Percentiles rank a stretch among this genome's conserved stretches.
phyloP scores from a whole-genome alignment of 2,329 filamentous ascomycete species.

The Dactylonectria estremocensis region DNA sequence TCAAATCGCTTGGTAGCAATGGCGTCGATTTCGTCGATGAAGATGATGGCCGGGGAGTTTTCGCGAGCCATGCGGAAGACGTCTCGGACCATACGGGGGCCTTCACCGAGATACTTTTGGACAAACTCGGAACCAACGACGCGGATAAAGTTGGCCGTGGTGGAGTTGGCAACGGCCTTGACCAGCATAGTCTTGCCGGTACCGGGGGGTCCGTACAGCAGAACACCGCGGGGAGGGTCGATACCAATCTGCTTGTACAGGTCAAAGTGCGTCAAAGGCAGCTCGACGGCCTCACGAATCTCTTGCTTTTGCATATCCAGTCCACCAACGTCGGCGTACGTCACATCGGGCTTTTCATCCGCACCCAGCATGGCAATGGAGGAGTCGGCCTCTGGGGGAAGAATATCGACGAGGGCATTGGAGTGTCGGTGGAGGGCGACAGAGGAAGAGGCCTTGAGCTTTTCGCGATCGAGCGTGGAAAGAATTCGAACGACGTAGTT shows the following conservation, averaged over 20 bases:
- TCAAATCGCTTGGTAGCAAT: constrained; percentile 99
- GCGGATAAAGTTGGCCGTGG: constrained; percentile 97
- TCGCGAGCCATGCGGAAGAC: constrained; percentile 99
- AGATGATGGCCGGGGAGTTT: constrained; percentile 98
- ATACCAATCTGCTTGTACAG: constrained; percentile 99
- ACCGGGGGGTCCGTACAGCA: constrained; percentile 95
- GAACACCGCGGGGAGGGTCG: constrained; percentile 94
- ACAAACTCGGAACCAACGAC: constrained; percentile 99
- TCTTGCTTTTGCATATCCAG: constrained; percentile 99
- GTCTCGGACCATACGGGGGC: constrained; percentile 98
- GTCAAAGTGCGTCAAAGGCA: constrained; percentile 97
- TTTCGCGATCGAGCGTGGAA: constrained; percentile 97
- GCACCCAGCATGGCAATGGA: constrained; percentile 98
- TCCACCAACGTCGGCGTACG: constrained; percentile 97
- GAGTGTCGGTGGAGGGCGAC: constrained; percentile 98
- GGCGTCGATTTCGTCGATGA: constrained; percentile 99
- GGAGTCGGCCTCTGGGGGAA: constrained; percentile 98
- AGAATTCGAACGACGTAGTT: constrained; percentile 99
- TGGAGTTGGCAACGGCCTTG: constrained; percentile 98
- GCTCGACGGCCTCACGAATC: constrained; percentile 96
- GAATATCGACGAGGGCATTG: constrained; percentile 97
- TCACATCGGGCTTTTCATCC: constrained; percentile 98
- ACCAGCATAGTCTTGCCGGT: constrained; percentile 98
- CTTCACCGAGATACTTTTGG: constrained; percentile 98
- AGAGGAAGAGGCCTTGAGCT: constrained; percentile 97